phyloP scores from a whole-genome alignment of 2,329 filamentous ascomycete genomes.

The Ploettnerulaceae sp. region DNA sequence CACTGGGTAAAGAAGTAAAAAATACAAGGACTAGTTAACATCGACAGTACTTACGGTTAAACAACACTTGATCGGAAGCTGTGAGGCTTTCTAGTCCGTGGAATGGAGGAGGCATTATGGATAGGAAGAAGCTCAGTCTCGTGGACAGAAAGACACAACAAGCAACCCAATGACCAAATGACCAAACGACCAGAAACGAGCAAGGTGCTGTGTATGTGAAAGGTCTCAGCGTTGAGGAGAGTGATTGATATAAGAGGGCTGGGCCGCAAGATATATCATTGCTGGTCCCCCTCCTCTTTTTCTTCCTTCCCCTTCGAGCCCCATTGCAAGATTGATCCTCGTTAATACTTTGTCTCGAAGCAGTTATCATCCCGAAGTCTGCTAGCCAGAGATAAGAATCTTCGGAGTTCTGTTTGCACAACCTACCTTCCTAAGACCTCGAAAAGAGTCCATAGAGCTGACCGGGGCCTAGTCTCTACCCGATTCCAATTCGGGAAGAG shows the following conservation, averaged over 20 bases:
- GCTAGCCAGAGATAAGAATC: no score
- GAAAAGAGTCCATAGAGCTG: no score
- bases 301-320: background rate
- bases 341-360: background rate
- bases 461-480: no score
- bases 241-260: background rate
- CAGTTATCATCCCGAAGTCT: slow-evolving; percentile 1
- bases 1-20: slow-evolving; percentile 18
- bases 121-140: slow-evolving; percentile 1
- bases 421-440: no score
- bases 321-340: no score
- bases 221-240: no score
- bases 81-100: slow-evolving; percentile 10
- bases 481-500: background rate
- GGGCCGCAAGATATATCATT: background rate
- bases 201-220: no score
- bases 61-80: slow-evolving; percentile 11
- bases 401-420: no score
- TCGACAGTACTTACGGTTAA: slow-evolving; percentile 1
- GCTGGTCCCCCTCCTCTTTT: no score
- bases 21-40: no score
- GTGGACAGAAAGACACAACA: background rate
- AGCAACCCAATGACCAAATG: background rate
- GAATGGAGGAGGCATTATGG: slow-evolving; percentile 10
- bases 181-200: background rate